Percentiles rank a stretch among this genome's conserved stretches.
phyloP scores from a whole-genome alignment of 23 red algal species.

The Gracilaria vermiculophylla region DNA sequence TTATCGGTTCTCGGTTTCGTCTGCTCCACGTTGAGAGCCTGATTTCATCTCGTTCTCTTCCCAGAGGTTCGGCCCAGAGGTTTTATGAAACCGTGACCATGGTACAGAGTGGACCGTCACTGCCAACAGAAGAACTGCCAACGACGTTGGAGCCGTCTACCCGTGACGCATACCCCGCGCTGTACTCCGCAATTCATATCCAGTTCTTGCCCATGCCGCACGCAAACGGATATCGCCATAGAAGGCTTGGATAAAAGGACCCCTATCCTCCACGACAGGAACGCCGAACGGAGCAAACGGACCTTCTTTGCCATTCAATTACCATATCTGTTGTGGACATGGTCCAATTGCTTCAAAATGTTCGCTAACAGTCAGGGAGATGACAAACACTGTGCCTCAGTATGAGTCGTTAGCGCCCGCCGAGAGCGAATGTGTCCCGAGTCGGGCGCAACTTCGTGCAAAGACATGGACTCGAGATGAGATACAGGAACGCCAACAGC shows the following conservation, averaged over 20 bases:
- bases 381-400: neutral
- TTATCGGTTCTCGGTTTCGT: too few species aligned
- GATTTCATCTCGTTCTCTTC: too few species aligned
- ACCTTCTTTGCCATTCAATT: neutral
- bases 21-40: too few species aligned
- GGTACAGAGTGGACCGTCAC: neutral
- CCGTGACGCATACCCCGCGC: too few species aligned
- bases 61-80: neutral
- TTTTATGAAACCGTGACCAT: neutral
- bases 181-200: neutral
- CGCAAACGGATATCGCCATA: neutral
- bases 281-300: neutral
- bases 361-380: neutral
- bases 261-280: neutral
- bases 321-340: neutral
- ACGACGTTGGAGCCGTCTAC: too few species aligned
- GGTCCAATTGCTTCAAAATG: slow-evolving; percentile 14
- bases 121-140: too few species aligned
- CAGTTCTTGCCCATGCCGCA: neutral
- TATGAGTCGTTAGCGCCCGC: slow-evolving; percentile 9
- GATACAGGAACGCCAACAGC: neutral
- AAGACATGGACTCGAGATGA: neutral
- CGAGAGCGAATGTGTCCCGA: neutral
- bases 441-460: neutral
- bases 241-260: neutral